Conservation (phyloP, 2,329 filamentous ascomycete genomes). For the Berkeleyomyces basicola region DNA sequence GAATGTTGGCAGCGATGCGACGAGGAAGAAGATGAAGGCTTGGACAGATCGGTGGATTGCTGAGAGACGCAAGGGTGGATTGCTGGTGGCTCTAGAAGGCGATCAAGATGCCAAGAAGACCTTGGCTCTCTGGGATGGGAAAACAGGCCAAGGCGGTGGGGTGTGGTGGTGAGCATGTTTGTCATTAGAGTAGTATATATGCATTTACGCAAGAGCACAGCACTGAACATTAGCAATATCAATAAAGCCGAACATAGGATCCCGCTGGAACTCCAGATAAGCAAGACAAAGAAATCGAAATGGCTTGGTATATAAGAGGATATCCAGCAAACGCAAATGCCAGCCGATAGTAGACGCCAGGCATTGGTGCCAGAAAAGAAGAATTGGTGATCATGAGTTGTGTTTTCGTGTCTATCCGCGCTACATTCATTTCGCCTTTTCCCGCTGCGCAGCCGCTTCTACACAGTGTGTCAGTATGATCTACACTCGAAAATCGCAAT, state of each 20-base stretch:
- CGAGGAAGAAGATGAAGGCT: constrained; percentile 42
- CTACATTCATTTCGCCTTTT: constrained; percentile 33
- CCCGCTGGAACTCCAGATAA: neutral
- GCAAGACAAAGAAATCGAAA: neutral
- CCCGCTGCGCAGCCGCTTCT: constrained; percentile 42
- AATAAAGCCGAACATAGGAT: neutral
- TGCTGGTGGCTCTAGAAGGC: constrained; percentile 29
- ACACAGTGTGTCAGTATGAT: constrained; percentile 6
- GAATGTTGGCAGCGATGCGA: constrained; percentile 50
- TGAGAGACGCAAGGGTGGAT: constrained; percentile 39
- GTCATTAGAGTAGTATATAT: constrained; percentile 7
- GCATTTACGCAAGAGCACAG: neutral
- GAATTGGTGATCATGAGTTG: constrained; percentile 2
- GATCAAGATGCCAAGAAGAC: constrained; percentile 19
- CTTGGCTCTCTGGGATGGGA: constrained; percentile 24
- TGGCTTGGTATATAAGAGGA: neutral
- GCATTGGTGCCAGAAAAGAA: constrained; percentile 1
- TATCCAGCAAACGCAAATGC: constrained; percentile 5
- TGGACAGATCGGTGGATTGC: constrained; percentile 48
- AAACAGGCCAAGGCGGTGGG: constrained; percentile 23
- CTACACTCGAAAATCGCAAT: constrained; percentile 10
- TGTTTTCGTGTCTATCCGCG: neutral
- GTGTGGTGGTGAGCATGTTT: constrained; percentile 23
- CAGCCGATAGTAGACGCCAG: neutral
- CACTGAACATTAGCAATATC: neutral